These are phyloP conservation scores for Venturiaceae sp. DNA, from an alignment of 2,329 filamentous ascomycete species.

Conservation along the genomic window DNA sequence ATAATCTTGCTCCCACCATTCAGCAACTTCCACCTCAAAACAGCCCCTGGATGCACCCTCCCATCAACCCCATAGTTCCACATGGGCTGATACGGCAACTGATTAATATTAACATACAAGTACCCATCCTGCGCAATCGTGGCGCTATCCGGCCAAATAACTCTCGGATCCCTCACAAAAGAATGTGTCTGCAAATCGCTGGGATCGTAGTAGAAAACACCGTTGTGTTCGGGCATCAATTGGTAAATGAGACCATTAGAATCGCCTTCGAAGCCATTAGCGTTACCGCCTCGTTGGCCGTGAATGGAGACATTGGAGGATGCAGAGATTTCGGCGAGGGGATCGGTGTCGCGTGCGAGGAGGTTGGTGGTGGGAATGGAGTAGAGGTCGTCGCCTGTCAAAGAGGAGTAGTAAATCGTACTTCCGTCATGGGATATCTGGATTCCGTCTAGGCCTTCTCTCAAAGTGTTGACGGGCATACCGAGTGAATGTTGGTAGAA, in stretches of 20 bases:
- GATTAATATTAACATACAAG: conserved; percentile 45
- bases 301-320: conserved; percentile 31
- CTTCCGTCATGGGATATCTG: conserved; percentile 38
- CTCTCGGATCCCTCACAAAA: conserved; percentile 36
- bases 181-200: conserved; percentile 30
- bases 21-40: conserved; percentile 32
- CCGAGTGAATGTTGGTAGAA: conserved; percentile 32
- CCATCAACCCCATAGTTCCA: conserved; percentile 33
- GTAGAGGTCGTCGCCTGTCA: conserved; percentile 36
- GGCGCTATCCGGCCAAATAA: conserved; percentile 41
- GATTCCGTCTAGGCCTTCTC: conserved; percentile 42
- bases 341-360: conserved; percentile 24
- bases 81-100: conserved; percentile 28
- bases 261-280: conserved; percentile 43
- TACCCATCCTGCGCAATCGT: conserved; percentile 32
- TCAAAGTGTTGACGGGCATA: conserved; percentile 26
- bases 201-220: conserved; percentile 37
- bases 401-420: conserved; percentile 36
- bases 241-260: conserved; percentile 39
- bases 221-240: conserved; percentile 41
- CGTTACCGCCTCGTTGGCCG: conserved; percentile 40
- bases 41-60: conserved; percentile 31
- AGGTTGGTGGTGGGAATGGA: conserved; percentile 34
- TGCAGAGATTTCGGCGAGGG: conserved; percentile 36
- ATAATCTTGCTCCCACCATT: conserved; percentile 30